phyloP scores from a whole-genome alignment of 1,284 basidiomycete species.

The Gomphus bonarii region DNA sequence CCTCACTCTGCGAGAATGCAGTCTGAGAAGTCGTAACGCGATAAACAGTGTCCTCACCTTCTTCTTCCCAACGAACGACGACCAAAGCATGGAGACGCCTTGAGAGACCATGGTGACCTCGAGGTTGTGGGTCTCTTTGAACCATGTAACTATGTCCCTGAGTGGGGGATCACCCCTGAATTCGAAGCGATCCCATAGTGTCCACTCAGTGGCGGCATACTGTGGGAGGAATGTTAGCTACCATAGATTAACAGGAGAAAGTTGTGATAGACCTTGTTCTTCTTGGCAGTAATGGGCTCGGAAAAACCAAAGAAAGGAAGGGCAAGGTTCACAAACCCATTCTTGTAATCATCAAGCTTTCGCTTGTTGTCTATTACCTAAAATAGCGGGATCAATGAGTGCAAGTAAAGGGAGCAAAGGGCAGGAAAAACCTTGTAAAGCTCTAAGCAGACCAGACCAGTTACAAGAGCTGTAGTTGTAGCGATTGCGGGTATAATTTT shows the following conservation, averaged over 20 bases:
- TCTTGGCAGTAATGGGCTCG: slow-evolving; percentile 90
- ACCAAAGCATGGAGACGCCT: slow-evolving; percentile 98
- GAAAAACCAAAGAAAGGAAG: slow-evolving; percentile 99
- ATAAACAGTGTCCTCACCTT: slow-evolving; percentile 47
- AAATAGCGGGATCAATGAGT: slow-evolving; percentile 5
- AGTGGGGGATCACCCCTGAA: slow-evolving; percentile 87
- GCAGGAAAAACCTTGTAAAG: slow-evolving; percentile 72
- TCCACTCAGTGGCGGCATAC: slow-evolving; percentile 88
- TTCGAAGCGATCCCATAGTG: slow-evolving; percentile 96
- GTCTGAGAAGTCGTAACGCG: not conserved
- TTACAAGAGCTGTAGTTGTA: slow-evolving; percentile 93
- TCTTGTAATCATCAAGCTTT: slow-evolving; percentile 94
- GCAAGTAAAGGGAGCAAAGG: not conserved
- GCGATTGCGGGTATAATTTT: slow-evolving; percentile 99
- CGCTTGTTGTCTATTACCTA: slow-evolving; percentile 93
- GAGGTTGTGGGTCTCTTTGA: slow-evolving; percentile 78
- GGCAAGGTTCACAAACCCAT: slow-evolving; percentile 96
- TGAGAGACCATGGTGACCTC: slow-evolving; percentile 95
- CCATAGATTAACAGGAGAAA: not conserved
- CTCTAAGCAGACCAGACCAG: slow-evolving; percentile 93
- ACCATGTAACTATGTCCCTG: slow-evolving; percentile 78
- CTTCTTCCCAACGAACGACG: slow-evolving; percentile 82
- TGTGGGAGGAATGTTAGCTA: slow-evolving; percentile 13
- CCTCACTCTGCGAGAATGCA: slow-evolving; percentile 52
- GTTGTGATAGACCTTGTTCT: slow-evolving; percentile 46